Evolutionary conservation across 257 asterid species (phyloP).

Genomic region (Asclepias syriaca): DNA sequence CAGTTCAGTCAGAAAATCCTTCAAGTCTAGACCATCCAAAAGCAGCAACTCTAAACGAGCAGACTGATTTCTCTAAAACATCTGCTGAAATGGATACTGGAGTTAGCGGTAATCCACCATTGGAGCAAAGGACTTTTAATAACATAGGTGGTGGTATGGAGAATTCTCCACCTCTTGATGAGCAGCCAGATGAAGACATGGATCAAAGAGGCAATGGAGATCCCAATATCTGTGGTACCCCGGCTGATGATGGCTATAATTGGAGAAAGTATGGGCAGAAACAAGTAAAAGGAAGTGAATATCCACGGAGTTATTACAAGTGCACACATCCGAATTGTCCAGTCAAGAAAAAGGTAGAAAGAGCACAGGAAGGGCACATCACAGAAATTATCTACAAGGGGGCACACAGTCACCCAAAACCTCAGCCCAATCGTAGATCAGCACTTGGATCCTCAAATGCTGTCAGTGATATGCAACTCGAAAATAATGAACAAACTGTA

Average conservation of each 20-base stretch:
- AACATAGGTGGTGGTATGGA: constrained; percentile 30
- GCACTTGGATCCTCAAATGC: constrained; percentile 43
- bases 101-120: constrained; percentile 20
- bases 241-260: constrained; percentile 68
- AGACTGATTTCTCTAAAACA: constrained; percentile 33
- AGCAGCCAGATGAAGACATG: constrained; percentile 42
- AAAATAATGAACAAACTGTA: constrained; percentile 36
- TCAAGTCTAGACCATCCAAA: constrained; percentile 25
- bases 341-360: constrained; percentile 80
- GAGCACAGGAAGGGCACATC: constrained; percentile 67
- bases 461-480: constrained; percentile 41
- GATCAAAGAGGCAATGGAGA: constrained; percentile 55
- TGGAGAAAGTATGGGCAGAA: constrained; percentile 94
- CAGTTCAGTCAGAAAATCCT: constrained; percentile 33
- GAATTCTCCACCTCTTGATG: constrained; percentile 60
- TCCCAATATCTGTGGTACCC: constrained; percentile 42
- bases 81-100: constrained; percentile 30
- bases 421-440: constrained; percentile 56
- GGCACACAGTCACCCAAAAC: constrained; percentile 69
- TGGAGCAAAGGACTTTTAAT: constrained; percentile 27
- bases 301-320: constrained; percentile 86
- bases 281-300: constrained; percentile 79
- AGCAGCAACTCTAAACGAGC: constrained; percentile 16
- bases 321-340: constrained; percentile 67
- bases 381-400: constrained; percentile 82